Evolutionary conservation across 805 yeast genomes (phyloP).

Genomic region (Candida easanensis): DNA sequence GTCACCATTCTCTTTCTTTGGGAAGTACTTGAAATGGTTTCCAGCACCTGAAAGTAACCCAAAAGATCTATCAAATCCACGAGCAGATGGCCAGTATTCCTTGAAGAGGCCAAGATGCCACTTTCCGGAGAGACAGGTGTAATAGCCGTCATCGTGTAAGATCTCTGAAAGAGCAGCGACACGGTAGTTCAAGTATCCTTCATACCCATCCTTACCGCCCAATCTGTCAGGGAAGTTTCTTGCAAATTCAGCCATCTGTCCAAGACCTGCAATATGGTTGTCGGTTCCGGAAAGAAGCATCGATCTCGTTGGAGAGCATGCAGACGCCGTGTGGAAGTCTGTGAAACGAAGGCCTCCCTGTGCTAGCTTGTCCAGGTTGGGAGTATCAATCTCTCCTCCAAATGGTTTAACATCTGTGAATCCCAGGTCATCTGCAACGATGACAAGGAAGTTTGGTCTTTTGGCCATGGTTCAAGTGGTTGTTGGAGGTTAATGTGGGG

Average conservation of each 20-base stretch:
- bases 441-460: constrained; percentile 42
- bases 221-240: constrained; percentile 35
- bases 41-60: constrained; percentile 55
- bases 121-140: constrained; percentile 53
- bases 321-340: constrained; percentile 61
- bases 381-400: constrained; percentile 59
- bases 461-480: too few relatives aligned
- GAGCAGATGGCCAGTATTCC: constrained; percentile 45
- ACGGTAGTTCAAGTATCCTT: constrained; percentile 48
- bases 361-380: constrained; percentile 46
- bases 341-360: constrained; percentile 46
- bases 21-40: constrained; percentile 46
- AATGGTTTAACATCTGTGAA: constrained; percentile 52
- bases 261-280: constrained; percentile 58
- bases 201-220: constrained; percentile 50
- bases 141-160: constrained; percentile 41
- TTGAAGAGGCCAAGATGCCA: constrained; percentile 55
- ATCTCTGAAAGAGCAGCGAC: constrained; percentile 56
- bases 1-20: constrained; percentile 7
- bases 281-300: constrained; percentile 61
- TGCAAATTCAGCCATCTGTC: constrained; percentile 53
- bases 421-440: constrained; percentile 62
- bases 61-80: constrained; percentile 51
- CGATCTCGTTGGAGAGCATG: constrained; percentile 64
- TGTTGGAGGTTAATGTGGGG: too few relatives aligned